Percentiles rank a stretch among this genome's conserved stretches.
Conservation (phyloP, 129 eudicot species). For the Scalesia atractyloides region DNA sequence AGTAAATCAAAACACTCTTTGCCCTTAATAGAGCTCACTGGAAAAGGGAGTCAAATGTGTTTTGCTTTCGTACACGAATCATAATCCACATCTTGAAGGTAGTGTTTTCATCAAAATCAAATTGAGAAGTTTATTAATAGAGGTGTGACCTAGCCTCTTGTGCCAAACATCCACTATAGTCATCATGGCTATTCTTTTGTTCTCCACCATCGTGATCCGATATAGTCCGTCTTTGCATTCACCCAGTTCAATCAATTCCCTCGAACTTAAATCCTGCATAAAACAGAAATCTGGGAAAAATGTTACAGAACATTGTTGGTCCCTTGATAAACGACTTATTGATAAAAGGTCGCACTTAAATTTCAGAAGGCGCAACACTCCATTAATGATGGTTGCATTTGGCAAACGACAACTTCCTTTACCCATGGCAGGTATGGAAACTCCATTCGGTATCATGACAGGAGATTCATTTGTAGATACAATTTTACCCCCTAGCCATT, state of each 20-base stretch:
- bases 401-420: background rate
- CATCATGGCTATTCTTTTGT: background rate
- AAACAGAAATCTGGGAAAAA: background rate
- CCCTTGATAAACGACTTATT: background rate
- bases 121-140: too few relatives aligned
- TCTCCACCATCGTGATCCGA: background rate
- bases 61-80: background rate
- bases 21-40: background rate
- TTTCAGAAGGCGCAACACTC: background rate
- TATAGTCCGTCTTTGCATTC: background rate
- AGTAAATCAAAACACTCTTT: too few relatives aligned
- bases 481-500: background rate
- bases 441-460: background rate
- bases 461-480: background rate
- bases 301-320: background rate
- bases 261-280: background rate
- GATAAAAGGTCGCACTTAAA: background rate
- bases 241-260: background rate
- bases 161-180: background rate
- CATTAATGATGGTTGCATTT: background rate
- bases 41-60: background rate
- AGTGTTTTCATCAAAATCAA: too few relatives aligned
- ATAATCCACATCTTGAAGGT: too few relatives aligned
- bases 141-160: background rate
- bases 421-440: background rate